A percentile compares a stretch with the other conserved stretches of the same genome.
These are phyloP conservation scores for Sugiyamaella pinicola DNA, from an alignment of 1,139 yeast species.

Conservation along the genomic window DNA sequence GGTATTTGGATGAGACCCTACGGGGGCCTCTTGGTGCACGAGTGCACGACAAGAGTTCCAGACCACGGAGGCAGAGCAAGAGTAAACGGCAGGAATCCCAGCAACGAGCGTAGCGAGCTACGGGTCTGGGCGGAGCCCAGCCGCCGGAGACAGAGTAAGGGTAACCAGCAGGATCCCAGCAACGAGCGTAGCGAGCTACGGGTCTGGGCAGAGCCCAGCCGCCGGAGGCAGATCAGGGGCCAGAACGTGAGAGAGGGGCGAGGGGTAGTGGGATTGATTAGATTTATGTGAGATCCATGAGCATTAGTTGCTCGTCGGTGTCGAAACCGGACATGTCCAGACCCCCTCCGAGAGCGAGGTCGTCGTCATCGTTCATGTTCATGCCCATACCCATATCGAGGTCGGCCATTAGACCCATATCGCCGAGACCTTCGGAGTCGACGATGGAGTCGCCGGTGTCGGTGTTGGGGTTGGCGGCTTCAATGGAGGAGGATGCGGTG, in stretches of 20 bases:
- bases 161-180: background rate
- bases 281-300: constrained; percentile 21
- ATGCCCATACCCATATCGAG: constrained; percentile 16
- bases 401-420: constrained; percentile 18
- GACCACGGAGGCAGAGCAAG: too few relatives aligned
- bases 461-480: background rate
- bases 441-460: constrained; percentile 3
- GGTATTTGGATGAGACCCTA: background rate
- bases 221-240: constrained; percentile 18
- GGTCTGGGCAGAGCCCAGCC: constrained; percentile 15
- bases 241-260: background rate
- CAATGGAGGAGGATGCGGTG: background rate
- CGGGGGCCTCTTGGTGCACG: background rate
- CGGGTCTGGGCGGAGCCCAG: too few relatives aligned
- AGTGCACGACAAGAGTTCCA: too few relatives aligned
- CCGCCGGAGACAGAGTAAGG: too few relatives aligned
- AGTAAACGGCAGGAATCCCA: too few relatives aligned
- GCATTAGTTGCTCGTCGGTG: constrained; percentile 24
- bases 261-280: background rate
- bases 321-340: constrained; percentile 20
- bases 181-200: constrained; percentile 2
- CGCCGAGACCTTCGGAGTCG: constrained; percentile 9
- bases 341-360: constrained; percentile 14
- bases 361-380: constrained; percentile 15
- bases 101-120: too few relatives aligned